Evolutionary conservation across 2,329 filamentous ascomycete genomes (phyloP), one percentile per base, ranked within the genome.

Genomic region (Penicillium carneum): DNA sequence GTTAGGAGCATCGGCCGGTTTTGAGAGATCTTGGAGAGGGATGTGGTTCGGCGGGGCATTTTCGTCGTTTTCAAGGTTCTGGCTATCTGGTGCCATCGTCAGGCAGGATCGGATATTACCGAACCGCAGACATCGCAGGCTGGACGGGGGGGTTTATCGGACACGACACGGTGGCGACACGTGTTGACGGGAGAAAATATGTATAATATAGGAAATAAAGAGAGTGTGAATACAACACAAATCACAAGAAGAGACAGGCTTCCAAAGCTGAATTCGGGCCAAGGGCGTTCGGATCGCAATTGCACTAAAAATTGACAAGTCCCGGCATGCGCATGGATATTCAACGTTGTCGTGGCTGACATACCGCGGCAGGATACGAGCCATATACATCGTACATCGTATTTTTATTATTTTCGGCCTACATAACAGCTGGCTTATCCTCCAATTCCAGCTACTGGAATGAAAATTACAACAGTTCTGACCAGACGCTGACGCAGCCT

Each of bases 21-120:
- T 75, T 12, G 81, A 80, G 38, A 91, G 81, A 69, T 89, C 86
- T 76, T 88, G 88, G 61, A 94, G 81, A 62, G 90, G 90, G 79
- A 95, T 93, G 64, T 79, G 77, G 60, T 72, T 64, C n/a, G 65
- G 63, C 23, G 69, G 63, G 55, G 64, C 63, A 54, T 67, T 67
- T 41, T 74, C 69, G 61, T 69, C 61, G 66, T 71, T 61, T 63
- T 70, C 71, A 67, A 65, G 67, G 66, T 68, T 70, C 64, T 75
- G 72, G 68, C 71, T 73, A 67, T 72, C 74, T 54, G 77, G 74
- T 71, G 78, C 78, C 78, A 80, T 80, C 67, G 70, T 77, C 63
- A 65, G 71, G 74, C 74, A 73, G 62, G 56, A 55, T 70, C 65
- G 66, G 67, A 61, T 50, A 69, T 74, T 76, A 79, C 69, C 69